These are phyloP conservation scores for Leccinum subrobustum DNA, from an alignment of 1,284 basidiomycete genomes.

Conservation along the genomic window DNA sequence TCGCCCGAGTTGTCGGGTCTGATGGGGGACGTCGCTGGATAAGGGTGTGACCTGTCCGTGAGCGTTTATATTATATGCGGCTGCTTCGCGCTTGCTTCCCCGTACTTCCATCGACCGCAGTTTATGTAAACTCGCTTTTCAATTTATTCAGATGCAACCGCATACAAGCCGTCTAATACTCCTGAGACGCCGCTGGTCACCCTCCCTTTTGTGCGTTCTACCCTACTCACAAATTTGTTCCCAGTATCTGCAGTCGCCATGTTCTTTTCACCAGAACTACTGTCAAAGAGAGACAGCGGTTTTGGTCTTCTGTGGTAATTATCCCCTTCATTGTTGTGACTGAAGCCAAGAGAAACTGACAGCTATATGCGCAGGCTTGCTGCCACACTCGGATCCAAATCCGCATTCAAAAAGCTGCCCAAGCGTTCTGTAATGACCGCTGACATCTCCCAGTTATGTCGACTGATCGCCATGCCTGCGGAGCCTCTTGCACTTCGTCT, in stretches of 20 bases:
- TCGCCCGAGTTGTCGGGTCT: conserved; percentile 61
- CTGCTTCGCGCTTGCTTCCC: conserved; percentile 27
- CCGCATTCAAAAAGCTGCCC: conserved; percentile 78
- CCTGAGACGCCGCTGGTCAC: neutral
- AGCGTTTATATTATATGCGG: neutral
- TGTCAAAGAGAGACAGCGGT: conserved; percentile 73
- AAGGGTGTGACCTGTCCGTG: conserved; percentile 28
- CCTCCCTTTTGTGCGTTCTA: conserved; percentile 2
- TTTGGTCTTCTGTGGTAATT: conserved; percentile 76
- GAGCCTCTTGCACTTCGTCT: conserved; percentile 84
- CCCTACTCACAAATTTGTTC: neutral
- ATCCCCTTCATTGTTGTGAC: neutral
- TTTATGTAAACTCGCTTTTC: conserved; percentile 1
- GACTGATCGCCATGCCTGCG: conserved; percentile 73
- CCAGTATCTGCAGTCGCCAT: conserved; percentile 36
- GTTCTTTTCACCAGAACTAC: conserved; percentile 76
- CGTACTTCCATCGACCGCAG: conserved; percentile 10
- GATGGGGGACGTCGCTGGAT: conserved; percentile 39
- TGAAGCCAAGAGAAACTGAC: conserved; percentile 9
- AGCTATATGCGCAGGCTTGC: conserved; percentile 62
- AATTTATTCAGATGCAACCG: conserved; percentile 2
- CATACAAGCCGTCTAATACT: conserved; percentile 1
- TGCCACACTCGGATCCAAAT: conserved; percentile 83
- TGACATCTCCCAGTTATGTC: conserved; percentile 78
- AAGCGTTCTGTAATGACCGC: conserved; percentile 77